phyloP scores from a whole-genome alignment of 495 filamentous ascomycete species.

The Neurospora tetrasperma region DNA sequence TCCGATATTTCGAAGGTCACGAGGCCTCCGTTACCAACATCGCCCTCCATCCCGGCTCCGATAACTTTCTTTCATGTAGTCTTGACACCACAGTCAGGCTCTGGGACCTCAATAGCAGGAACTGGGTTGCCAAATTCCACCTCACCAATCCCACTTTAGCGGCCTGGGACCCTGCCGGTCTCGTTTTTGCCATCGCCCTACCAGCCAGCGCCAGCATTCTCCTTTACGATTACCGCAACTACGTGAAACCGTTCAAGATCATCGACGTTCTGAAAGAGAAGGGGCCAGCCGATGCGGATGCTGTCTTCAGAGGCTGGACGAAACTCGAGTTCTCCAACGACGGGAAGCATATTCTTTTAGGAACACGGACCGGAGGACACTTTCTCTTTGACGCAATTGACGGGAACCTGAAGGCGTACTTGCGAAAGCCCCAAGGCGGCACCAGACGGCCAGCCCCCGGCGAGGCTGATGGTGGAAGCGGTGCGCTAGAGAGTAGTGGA shows the following conservation, averaged over 20 bases:
- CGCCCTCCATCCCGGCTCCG: constrained; percentile 59
- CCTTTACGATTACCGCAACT: constrained; percentile 88
- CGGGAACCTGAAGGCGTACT: constrained; percentile 59
- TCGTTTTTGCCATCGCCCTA: constrained; percentile 81
- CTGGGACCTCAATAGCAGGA: constrained; percentile 70
- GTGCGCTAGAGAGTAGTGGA: constrained; percentile 44
- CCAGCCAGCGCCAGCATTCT: constrained; percentile 67
- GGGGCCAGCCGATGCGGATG: constrained; percentile 20
- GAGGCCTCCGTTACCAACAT: constrained; percentile 71
- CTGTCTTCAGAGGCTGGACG: constrained; percentile 57
- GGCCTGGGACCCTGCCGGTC: constrained; percentile 79
- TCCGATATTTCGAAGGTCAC: constrained; percentile 92
- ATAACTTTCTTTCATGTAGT: constrained; percentile 84
- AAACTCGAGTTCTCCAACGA: constrained; percentile 91
- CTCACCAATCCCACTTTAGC: constrained; percentile 69
- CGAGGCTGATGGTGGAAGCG: constrained; percentile 26
- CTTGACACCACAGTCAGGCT: constrained; percentile 80
- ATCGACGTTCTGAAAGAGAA: constrained; percentile 59
- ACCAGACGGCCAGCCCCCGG: constrained; percentile 39
- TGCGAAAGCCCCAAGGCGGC: constrained; percentile 33
- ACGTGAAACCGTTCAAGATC: constrained; percentile 81
- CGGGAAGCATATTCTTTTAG: constrained; percentile 73
- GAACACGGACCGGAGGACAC: constrained; percentile 71
- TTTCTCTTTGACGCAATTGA: constrained; percentile 86
- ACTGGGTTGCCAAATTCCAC: constrained; percentile 64